Percentiles rank a stretch among this genome's conserved stretches.
Evolutionary conservation across 345 rosid genomes (phyloP).

Genomic region (Conringia planisiliqua): DNA sequence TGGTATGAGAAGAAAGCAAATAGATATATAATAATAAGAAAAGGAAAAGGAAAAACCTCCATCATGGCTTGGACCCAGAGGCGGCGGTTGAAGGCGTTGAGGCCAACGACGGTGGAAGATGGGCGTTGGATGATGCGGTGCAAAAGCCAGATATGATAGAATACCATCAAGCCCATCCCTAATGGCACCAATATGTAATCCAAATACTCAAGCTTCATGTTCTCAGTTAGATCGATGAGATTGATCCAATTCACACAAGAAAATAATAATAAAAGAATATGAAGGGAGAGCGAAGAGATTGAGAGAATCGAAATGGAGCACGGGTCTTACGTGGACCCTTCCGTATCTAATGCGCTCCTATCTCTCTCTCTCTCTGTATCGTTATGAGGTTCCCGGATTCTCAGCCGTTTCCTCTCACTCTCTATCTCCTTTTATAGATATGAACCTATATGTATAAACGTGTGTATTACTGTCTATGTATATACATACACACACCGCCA

Average conservation of each 20-base stretch:
- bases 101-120: constrained; percentile 63
- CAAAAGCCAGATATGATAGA: constrained; percentile 78
- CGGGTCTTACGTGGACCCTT: constrained; percentile 37
- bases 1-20: background rate
- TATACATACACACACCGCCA: background rate
- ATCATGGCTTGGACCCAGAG: constrained; percentile 91
- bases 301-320: constrained; percentile 31
- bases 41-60: constrained; percentile 57
- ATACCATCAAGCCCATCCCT: constrained; percentile 50
- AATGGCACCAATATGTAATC: constrained; percentile 64
- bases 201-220: constrained; percentile 49
- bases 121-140: constrained; percentile 53
- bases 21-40: background rate
- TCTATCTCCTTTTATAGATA: constrained; percentile 30
- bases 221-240: constrained; percentile 5
- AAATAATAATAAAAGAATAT: background rate
- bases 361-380: background rate
- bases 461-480: background rate
- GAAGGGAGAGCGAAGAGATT: background rate
- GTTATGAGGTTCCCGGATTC: constrained; percentile 8
- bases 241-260: background rate
- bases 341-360: constrained; percentile 15
- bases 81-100: constrained; percentile 79
- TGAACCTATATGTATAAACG: constrained; percentile 13
- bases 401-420: background rate